Evolutionary conservation across 2,329 filamentous ascomycete species (phyloP), one percentile per base, ranked within the genome.

Genomic region (Xylariaceae sp.): DNA sequence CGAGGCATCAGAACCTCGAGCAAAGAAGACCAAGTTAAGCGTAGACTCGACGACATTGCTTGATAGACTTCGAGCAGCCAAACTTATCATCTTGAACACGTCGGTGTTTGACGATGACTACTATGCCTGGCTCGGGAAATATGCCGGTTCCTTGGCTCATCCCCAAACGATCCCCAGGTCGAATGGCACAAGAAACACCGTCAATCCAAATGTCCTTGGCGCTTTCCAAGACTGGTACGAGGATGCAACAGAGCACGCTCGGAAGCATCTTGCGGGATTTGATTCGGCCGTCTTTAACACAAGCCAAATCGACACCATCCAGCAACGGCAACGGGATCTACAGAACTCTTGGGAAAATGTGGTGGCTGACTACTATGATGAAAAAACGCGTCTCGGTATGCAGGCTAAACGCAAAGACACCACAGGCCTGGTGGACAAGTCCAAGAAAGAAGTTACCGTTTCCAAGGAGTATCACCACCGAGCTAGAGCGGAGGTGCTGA

Each of bases 1-100:
- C 13, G 37, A 23, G 8, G 15, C 11, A 23, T 44, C 50, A 35
- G 13, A 7, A 13, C 42, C 50, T 49, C 45, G n/a, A 15, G 2
- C 52, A 10, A 62, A 62, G 49, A 57, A 17, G 50, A n/a, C 23
- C 2, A 62, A 35, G 49, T 35, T 42, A 34, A 9, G 10, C 18
- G 39, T 15, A 18, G 34, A 11, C 4, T 34, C 50, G 5, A 58
- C 37, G 13, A 42, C 56, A 3, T 2, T 58, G 2, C 53, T 65
- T 2, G 30, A 57, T 1, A 49, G 56, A 1, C 58, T 78, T n/a
- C 51, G 64, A 17, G 13, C 50, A 0, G 75, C 75, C 2, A 72
- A 72, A 55, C 67, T 79, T n/a, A 72, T 79, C 39, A 72, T 79
- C 34, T 67, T 74, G 52, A 73, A 69, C 61, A 68, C 66, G 30